A percentile compares a stretch with the other conserved stretches of the same genome.
These are phyloP conservation scores for Tuber magnatum DNA, from an alignment of 495 filamentous ascomycete genomes.

Conservation along the genomic window DNA sequence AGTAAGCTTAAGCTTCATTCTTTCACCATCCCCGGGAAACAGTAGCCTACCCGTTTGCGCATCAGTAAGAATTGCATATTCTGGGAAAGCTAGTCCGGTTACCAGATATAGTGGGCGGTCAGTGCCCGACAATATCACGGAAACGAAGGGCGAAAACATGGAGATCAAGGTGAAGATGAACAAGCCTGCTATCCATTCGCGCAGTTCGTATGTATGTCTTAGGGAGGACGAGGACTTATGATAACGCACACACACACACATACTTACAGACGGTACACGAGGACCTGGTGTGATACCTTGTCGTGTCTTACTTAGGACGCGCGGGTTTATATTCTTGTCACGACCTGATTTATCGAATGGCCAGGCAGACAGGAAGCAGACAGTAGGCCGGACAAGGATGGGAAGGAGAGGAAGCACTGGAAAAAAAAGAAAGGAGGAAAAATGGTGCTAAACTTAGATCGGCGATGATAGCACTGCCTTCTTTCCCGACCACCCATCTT, in stretches of 20 bases:
- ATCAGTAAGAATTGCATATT: not conserved
- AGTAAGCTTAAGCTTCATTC: not conserved
- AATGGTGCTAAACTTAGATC: not conserved
- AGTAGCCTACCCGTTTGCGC: not conserved
- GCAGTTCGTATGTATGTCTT: not conserved
- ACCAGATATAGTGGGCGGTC: not conserved
- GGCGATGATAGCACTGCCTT: conserved; percentile 1
- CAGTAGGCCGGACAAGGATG: not conserved
- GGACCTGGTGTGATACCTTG: not conserved
- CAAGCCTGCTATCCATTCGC: not conserved
- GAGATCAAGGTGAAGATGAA: not conserved
- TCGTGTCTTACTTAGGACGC: not conserved
- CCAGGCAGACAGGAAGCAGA: not conserved
- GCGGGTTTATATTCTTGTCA: not conserved
- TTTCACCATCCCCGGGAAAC: not conserved
- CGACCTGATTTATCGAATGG: not conserved
- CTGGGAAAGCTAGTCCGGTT: not conserved
- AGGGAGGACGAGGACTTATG: not conserved
- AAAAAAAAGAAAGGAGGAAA: not conserved
- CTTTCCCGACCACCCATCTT: not conserved
- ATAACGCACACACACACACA: not conserved
- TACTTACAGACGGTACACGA: not conserved
- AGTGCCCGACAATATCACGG: not conserved
- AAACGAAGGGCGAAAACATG: not conserved
- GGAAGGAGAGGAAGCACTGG: not conserved